Conservation (phyloP, 352 stramenopile genomes). For the Thalassiosira tumida region DNA sequence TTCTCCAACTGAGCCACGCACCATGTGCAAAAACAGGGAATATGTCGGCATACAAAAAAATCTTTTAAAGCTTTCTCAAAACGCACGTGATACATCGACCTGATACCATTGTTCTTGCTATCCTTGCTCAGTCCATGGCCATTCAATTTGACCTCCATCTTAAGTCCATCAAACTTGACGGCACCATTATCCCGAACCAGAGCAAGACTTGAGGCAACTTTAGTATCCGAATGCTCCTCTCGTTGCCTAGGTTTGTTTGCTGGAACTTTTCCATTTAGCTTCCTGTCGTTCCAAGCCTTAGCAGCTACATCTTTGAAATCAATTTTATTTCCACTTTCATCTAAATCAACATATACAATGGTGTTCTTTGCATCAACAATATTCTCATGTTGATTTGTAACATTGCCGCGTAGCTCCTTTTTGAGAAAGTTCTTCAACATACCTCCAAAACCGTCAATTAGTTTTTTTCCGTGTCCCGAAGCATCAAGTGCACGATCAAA, state of each 20-base stretch:
- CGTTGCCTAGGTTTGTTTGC: neutral
- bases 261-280: no score
- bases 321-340: no score
- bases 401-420: neutral
- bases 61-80: neutral
- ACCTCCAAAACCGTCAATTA: neutral
- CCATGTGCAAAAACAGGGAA: neutral
- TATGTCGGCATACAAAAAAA: neutral
- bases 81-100: neutral
- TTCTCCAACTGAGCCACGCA: neutral
- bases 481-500: constrained; percentile 11
- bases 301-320: no score
- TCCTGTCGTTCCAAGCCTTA: no score
- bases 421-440: neutral
- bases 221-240: neutral
- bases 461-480: constrained; percentile 13
- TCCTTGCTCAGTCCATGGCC: neutral
- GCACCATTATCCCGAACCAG: neutral
- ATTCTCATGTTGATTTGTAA: neutral
- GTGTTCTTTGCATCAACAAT: no score
- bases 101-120: neutral
- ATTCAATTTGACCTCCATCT: neutral
- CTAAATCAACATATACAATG: no score
- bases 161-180: neutral
- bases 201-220: neutral